Base-by-base conservation (phyloP, 345 rosid species). In the Eucalyptus marginata region DNA sequence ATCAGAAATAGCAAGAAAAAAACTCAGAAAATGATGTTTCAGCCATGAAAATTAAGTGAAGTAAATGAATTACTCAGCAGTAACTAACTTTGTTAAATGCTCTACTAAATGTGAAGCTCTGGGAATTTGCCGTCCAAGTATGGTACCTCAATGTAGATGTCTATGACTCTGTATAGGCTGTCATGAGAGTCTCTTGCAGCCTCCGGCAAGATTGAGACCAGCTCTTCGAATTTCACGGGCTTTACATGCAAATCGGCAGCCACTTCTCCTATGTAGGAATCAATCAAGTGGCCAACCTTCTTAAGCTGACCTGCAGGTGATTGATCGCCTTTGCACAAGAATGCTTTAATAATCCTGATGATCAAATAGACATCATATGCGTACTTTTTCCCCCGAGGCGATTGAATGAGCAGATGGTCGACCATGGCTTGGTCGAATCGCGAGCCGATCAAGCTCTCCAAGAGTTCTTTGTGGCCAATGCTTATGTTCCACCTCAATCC, bases 131-230 rank as follows among this genome's bases (percentile, higher is more conserved):
- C 13, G 40, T 50, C n/a, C 20, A 31, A 36, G 71, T 50, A n/a
- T 40, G 17, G 80, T 92, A 95, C 96, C 96, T 94, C 88, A 47
- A 94, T 59, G 86, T 94, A 95, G 50, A 93, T 88, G 89, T 94
- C 95, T 46, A 94, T 93, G 90, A 95, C 93, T 17, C 87, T 91
- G 90, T 93, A 94, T 81, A 94, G 90, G 54, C 50, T 84, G 62
- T 94, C 94, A 56, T 87, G 89, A 79, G 91, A 94, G 66, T 90
- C 90, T 90, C 95, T 93, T 56, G 93, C 93, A 86, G 88, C 87
- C 88, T 92, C 94, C 1, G 95, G 96, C 84, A 95, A 52, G 87
- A 89, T 80, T 88, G 49, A 80, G 84, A 92, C 76, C 51, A 94
- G 87, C 47, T 91, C 93, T 62, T 90, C 88, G 52, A 94, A 95